phyloP scores from a whole-genome alignment of 805 yeast species.

The Starmerella bombi region DNA sequence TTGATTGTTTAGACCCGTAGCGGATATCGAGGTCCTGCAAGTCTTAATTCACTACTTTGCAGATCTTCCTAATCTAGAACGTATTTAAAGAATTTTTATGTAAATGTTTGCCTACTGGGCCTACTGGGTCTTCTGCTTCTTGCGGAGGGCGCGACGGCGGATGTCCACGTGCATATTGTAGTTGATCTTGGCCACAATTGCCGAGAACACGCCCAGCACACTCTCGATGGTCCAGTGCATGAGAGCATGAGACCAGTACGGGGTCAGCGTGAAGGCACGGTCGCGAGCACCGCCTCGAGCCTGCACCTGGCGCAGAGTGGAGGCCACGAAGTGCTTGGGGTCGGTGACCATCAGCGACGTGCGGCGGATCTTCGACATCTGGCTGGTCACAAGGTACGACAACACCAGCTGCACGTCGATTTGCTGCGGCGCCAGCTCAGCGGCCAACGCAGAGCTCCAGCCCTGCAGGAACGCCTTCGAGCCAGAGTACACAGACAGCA shows the following conservation, averaged over 20 bases:
- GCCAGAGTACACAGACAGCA: constrained; percentile 87
- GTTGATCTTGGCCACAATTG: constrained; percentile 55
- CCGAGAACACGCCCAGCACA: constrained; percentile 71
- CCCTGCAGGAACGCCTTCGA: constrained; percentile 89
- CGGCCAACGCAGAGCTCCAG: constrained; percentile 83
- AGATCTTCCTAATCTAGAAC: no score
- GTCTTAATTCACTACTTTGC: no score
- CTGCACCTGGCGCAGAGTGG: constrained; percentile 58
- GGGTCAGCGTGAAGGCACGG: constrained; percentile 72
- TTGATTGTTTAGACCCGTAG: no score
- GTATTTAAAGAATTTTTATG: no score
- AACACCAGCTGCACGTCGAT: constrained; percentile 78
- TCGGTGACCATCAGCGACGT: constrained; percentile 64
- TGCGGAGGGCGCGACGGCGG: constrained; percentile 70
- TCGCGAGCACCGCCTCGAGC: constrained; percentile 89
- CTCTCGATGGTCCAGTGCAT: constrained; percentile 69
- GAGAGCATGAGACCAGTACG: constrained; percentile 87
- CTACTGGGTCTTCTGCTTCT: no score
- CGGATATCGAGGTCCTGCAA: no score
- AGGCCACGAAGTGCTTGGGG: constrained; percentile 65
- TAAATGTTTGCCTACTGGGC: no score
- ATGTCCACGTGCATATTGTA: constrained; percentile 65
- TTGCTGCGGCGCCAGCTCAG: constrained; percentile 54
- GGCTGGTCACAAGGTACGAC: constrained; percentile 83
- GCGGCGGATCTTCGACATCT: constrained; percentile 86